Percentiles rank a stretch among this genome's conserved stretches.
Conservation (phyloP, 78 protist species). For the Tieghemostelium lacteum region DNA sequence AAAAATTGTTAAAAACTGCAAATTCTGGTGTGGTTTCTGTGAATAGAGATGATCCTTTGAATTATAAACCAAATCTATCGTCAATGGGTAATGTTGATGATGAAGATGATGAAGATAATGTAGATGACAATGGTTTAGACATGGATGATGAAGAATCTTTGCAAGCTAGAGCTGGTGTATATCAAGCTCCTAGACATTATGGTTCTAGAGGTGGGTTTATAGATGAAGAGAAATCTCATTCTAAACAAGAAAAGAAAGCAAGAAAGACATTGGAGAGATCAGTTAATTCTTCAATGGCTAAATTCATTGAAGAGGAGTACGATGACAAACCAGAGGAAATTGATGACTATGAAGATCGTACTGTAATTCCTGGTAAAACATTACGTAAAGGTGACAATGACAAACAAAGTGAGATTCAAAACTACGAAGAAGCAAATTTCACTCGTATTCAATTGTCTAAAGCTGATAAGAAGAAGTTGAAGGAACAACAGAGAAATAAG, state of each 20-base stretch:
- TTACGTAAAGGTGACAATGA: neutral
- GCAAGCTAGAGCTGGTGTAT: slow-evolving; percentile 13
- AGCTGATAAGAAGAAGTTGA: slow-evolving; percentile 23
- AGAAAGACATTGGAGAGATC: neutral
- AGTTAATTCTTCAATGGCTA: slow-evolving; percentile 10
- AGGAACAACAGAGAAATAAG: slow-evolving; percentile 11
- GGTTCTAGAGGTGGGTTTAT: slow-evolving; percentile 21
- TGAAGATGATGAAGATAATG: slow-evolving; percentile 10
- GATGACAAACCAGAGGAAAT: slow-evolving; percentile 63
- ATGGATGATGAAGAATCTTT: slow-evolving; percentile 16
- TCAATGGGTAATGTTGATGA: neutral
- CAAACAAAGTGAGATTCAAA: slow-evolving; percentile 1
- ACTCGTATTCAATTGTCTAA: slow-evolving; percentile 32
- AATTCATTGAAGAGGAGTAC: slow-evolving; percentile 17
- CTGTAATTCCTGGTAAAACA: neutral
- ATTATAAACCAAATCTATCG: slow-evolving; percentile 14
- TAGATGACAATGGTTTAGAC: neutral
- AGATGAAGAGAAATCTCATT: slow-evolving; percentile 2
- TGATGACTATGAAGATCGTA: slow-evolving; percentile 6
- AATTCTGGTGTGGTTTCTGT: slow-evolving; percentile 42
- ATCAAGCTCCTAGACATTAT: slow-evolving; percentile 49
- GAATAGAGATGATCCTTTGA: slow-evolving; percentile 47
- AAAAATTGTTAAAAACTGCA: slow-evolving; percentile 77
- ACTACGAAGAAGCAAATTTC: slow-evolving; percentile 47
- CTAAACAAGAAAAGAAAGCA: neutral